Conservation (phyloP, 306 rosid genomes). For the Spatholobus suberectus region DNA sequence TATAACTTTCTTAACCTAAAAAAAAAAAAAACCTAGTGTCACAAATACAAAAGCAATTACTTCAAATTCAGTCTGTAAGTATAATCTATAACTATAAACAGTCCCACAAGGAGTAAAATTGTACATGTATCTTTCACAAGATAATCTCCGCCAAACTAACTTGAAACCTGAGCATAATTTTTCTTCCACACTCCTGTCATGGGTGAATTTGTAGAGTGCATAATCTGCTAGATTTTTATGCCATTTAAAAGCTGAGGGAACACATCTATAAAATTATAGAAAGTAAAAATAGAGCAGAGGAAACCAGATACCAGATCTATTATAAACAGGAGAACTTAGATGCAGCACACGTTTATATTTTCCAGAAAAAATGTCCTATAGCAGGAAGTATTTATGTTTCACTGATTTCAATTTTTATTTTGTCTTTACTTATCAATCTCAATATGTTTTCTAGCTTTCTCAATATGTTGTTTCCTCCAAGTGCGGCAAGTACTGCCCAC, state of each 20-base stretch:
- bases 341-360: not conserved
- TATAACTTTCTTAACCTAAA: not conserved
- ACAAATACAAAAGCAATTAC: not conserved
- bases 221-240: conserved; percentile 12
- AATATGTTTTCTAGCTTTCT: conserved; percentile 21
- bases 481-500: conserved; percentile 5
- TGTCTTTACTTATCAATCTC: not conserved
- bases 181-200: not conserved
- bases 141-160: not conserved
- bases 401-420: conserved; percentile 16
- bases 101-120: not conserved
- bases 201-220: not conserved
- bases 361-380: not conserved
- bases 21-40: not conserved
- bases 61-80: not conserved
- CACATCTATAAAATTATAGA: conserved; percentile 4
- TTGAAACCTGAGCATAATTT: conserved; percentile 4
- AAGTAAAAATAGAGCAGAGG: not conserved
- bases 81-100: not conserved
- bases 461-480: conserved; percentile 26
- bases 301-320: conserved; percentile 19
- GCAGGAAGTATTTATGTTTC: conserved; percentile 12
- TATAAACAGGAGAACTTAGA: conserved; percentile 14
- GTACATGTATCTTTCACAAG: conserved; percentile 17
- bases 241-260: not conserved